Conservation (phyloP, 768 basidiomycete species). For the Cystobasidium onofrii region DNA sequence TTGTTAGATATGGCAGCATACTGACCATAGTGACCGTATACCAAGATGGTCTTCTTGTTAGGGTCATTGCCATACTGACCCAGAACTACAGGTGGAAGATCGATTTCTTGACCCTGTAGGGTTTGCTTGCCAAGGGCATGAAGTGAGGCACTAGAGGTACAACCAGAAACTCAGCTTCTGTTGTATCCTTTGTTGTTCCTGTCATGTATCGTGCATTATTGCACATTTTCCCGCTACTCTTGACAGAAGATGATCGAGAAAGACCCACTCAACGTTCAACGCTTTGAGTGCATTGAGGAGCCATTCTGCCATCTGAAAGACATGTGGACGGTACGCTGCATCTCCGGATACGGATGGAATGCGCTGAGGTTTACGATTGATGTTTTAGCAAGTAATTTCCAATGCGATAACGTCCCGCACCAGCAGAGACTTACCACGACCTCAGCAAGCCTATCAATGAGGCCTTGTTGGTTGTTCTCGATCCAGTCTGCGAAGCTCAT, state of each 20-base stretch:
- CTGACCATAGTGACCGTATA: slow-evolving; percentile 19
- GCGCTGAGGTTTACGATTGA: slow-evolving; percentile 25
- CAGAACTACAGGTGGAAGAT: slow-evolving; percentile 66
- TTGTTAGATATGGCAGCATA: neutral
- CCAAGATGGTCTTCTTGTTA: slow-evolving; percentile 67
- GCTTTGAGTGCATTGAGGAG: slow-evolving; percentile 62
- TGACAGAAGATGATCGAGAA: slow-evolving; percentile 1
- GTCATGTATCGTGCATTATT: too few species aligned
- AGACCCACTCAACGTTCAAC: slow-evolving; percentile 53
- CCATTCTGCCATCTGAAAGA: slow-evolving; percentile 77
- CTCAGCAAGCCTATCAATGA: slow-evolving; percentile 67
- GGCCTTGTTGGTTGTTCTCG: slow-evolving; percentile 61
- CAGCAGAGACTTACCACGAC: slow-evolving; percentile 47
- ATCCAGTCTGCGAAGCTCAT: slow-evolving; percentile 49
- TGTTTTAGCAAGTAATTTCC: neutral
- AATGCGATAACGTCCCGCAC: neutral
- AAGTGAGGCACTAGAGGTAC: neutral
- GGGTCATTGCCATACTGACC: slow-evolving; percentile 73
- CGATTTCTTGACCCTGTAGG: slow-evolving; percentile 22
- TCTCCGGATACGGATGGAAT: slow-evolving; percentile 51
- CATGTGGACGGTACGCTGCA: slow-evolving; percentile 62
- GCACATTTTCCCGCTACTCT: neutral
- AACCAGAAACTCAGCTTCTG: neutral
- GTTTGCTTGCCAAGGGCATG: slow-evolving; percentile 10
- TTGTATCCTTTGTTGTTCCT: neutral